Evolutionary conservation across 192 early-diverging fungal genomes (phyloP).

Genomic region (Coemansia guatemalensis): DNA sequence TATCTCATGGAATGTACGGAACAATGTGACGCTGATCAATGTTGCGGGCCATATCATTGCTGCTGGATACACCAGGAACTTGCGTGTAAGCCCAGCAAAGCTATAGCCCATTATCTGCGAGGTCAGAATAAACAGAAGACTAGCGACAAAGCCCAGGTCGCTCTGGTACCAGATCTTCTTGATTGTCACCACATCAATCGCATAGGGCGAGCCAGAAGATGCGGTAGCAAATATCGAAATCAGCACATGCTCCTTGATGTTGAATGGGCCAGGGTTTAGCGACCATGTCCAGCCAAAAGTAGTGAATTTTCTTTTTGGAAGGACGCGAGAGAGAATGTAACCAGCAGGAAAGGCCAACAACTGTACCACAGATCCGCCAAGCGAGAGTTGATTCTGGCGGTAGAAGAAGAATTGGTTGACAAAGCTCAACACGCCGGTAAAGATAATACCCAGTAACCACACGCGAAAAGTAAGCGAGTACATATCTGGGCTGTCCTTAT

Average conservation of each 20-base stretch:
- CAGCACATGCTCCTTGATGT: constrained; percentile 84
- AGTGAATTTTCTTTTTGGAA: constrained; percentile 57
- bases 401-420: constrained; percentile 84
- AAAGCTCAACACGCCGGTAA: constrained; percentile 62
- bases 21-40: constrained; percentile 73
- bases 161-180: constrained; percentile 69
- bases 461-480: constrained; percentile 73
- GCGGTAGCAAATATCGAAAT: constrained; percentile 76
- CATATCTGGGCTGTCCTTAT: constrained; percentile 63
- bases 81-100: constrained; percentile 69
- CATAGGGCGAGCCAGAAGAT: constrained; percentile 68
- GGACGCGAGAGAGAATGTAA: constrained; percentile 56
- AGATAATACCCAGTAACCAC: constrained; percentile 67
- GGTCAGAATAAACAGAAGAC: constrained; percentile 68
- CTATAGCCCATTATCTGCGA: constrained; percentile 68
- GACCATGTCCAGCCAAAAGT: constrained; percentile 54
- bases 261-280: constrained; percentile 83
- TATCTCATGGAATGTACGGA: constrained; percentile 73
- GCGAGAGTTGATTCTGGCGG: constrained; percentile 74
- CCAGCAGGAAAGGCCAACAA: constrained; percentile 78
- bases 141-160: constrained; percentile 64
- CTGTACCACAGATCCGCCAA: constrained; percentile 68
- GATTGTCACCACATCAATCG: constrained; percentile 71
- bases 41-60: constrained; percentile 87
- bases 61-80: constrained; percentile 79